Evolutionary conservation across 1,284 basidiomycete species (phyloP), one percentile per base, ranked within the genome.

Genomic region (Stereum hirsutum): DNA sequence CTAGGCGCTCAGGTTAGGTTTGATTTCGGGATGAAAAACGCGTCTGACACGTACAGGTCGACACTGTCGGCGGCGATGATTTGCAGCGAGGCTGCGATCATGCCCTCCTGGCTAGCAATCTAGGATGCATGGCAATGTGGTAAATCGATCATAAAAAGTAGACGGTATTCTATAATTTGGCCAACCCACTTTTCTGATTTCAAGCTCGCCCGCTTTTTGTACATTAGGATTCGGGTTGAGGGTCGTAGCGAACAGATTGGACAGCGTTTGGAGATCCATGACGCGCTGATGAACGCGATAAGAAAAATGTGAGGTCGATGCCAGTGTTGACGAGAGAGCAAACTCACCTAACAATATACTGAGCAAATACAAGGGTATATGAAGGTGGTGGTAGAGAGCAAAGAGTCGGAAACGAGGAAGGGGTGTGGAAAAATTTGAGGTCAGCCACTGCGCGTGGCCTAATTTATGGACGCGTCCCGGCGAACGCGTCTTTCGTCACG

Each of bases 171-270:
- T 21, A 33, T 15, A 23, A 30, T 15, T 28, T n/a, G 15, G 15
- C 36, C 28, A 36, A 56, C 62, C 40, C 49, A 86, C 89, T 72
- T 85, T 88, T 54, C 87, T 78, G 54, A 92, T 84, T 61, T 91
- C 75, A 28, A 91, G 74, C 59, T 92, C 89, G 32, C 78, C 82
- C 31, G 82, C 68, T 55, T 86, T 88, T 51, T 89, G 81, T 47
- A 81, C 75, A 69, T 91, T 91, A 38, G 88, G 86, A 63, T 91
- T 82, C n/a, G 82, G 72, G 54, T 74, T 85, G 63, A 79, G 81
- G 12, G 86, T 89, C 32, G 81, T 80, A 10, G 83, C 72, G 57
- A 90, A 90, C 43, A 91, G 75, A 52, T 78, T 74, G 6, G 82
- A 81, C 45, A 91, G 69, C 19, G 75, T 73, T 57, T 84, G 79